These are phyloP conservation scores for Huntiella bhutanensis DNA, from an alignment of 2,329 filamentous ascomycete species.

Conservation along the genomic window DNA sequence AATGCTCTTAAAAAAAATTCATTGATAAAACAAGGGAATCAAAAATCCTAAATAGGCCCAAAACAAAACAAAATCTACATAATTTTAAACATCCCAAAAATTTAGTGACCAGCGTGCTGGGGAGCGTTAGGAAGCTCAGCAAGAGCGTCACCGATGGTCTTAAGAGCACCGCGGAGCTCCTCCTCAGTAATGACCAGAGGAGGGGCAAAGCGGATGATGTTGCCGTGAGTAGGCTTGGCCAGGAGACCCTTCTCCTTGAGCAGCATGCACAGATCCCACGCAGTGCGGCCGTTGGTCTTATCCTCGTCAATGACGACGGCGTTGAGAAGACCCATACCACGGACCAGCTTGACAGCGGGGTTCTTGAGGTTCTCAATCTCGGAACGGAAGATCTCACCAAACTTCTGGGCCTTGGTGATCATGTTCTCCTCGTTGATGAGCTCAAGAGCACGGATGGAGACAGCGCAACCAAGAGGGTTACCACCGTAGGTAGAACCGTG, in stretches of 20 bases:
- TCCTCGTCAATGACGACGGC: slow-evolving; percentile 89
- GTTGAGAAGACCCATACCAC: slow-evolving; percentile 87
- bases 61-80: neutral
- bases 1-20: neutral
- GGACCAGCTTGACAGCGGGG: slow-evolving; percentile 62
- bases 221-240: slow-evolving; percentile 95
- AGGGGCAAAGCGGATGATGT: slow-evolving; percentile 95
- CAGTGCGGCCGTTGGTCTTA: slow-evolving; percentile 65
- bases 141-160: slow-evolving; percentile 66
- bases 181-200: slow-evolving; percentile 84
- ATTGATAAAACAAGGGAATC: neutral
- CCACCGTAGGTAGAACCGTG: slow-evolving; percentile 98
- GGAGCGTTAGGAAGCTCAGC: slow-evolving; percentile 52
- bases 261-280: slow-evolving; percentile 92
- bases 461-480: slow-evolving; percentile 85
- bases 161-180: slow-evolving; percentile 59
- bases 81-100: neutral
- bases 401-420: slow-evolving; percentile 58
- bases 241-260: slow-evolving; percentile 89
- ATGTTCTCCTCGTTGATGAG: slow-evolving; percentile 83
- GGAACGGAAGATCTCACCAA: slow-evolving; percentile 70
- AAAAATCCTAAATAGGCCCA: neutral
- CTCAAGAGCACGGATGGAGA: slow-evolving; percentile 88
- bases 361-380: slow-evolving; percentile 57
- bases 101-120: slow-evolving; percentile 21